Evolutionary conservation across 139 green algal genomes (phyloP), one percentile per base, ranked within the genome.

Genomic region (Chlorella sp.): DNA sequence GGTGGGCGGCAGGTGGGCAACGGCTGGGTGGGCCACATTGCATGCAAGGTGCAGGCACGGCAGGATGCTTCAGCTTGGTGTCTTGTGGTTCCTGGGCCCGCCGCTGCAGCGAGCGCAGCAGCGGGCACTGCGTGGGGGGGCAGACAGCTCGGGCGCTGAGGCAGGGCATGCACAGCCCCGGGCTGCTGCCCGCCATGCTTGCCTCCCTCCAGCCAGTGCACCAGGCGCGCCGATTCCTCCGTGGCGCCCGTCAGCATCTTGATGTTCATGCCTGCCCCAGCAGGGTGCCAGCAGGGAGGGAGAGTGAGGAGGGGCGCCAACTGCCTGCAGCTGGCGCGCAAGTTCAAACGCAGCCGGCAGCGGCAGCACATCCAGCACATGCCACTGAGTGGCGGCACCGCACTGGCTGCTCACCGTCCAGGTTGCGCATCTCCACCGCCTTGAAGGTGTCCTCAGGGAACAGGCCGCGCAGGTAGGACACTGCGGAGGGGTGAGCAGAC

Each of bases 151-250:
- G 74, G 21, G 69, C 23, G 17, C 7, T 75, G 69, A 75, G 68
- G 68, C 68, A 74, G 34, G 55, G 74, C 74, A 81, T 32, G n/a
- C 51, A 44, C 12, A 47, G 25, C 28, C 4, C 65, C 30, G 3
- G 11, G 4, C 73, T 25, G 12, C 47, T 11, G 39, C 25, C 44
- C 1, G 28, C 65, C 28, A 30, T 7, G 51, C 68, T 32, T 32
- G 76, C 80, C 80, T 73, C 81, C 69, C 36, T 96, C 92, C 39
- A 96, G 85, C 94, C 94, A 96, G 55, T 95, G 85, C 39, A 93
- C 72, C 70, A 96, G 87, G 18, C 86, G 80, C 67, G 84, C 81
- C 13, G 88, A 86, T 79, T 96, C 92, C 1, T 92, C 79, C 56
- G 79, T 74, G 2, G 68, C 57, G 13, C 36, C 81, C 63, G 74